Evolutionary conservation across 306 rosid genomes (phyloP), one percentile per base, ranked within the genome.

Genomic region (Inga oerstediana): DNA sequence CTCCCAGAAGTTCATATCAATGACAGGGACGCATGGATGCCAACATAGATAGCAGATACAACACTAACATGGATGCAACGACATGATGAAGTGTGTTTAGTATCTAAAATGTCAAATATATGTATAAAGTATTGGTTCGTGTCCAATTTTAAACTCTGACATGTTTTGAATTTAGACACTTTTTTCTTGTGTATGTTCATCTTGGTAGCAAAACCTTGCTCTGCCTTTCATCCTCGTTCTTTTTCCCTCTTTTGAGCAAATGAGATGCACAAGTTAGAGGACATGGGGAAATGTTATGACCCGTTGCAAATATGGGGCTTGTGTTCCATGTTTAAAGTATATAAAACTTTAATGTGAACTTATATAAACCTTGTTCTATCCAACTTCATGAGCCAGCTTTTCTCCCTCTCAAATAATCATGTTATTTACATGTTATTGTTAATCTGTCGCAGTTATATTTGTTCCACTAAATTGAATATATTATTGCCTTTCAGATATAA

Each of bases 391-490:
- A 19, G 32, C 74, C 46, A 19, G 30, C 74, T 20, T 41, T 20
- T 70, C 1, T 16, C 51, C 20, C 74, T 70, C 52, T n/a, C 30
- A n/a, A 41, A 70, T 20, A 16, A 10, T 35, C 12, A 17, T 37
- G 37, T 67, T 35, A 35, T 35, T 67, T 34, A 27, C 56, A 5
- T 74, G 74, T 20, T 72, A 39, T 84, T 73, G 73, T 62, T 66
- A 83, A 76, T 32, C 56, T 67, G 75, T 66, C 41, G 5, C 12
- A 7, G 11, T 65, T 32, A 3, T 10, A 32, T 65, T 32, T 65
- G 43, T 32, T 74, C 72, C 72, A 65, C 49, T 82, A 17, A 61
- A 15, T 22, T 73, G 86, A 62, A 83, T 76, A 71, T 72, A 51
- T 5, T 64, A 12, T 30, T 30, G 58, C 64, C 61, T 77, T 78